Conservation (phyloP, 352 stramenopile genomes). For the Phytophthora colocasiae region DNA sequence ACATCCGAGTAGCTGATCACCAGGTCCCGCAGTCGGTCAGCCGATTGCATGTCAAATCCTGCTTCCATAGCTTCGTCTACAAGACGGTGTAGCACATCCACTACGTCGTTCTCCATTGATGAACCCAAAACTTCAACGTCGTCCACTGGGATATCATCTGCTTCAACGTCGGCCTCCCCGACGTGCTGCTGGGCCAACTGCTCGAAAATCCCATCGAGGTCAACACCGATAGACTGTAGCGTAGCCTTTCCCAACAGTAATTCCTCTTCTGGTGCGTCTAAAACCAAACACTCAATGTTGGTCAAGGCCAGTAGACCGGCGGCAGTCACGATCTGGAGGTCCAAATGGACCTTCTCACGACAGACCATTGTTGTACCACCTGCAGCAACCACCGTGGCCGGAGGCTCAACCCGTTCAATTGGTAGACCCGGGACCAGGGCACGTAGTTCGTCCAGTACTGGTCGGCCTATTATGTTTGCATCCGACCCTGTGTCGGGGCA, state of each 20-base stretch:
- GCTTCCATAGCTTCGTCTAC: conserved; percentile 11
- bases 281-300: conserved; percentile 19
- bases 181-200: conserved; percentile 16
- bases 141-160: conserved; percentile 9
- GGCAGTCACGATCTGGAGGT: conserved; percentile 15
- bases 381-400: not conserved
- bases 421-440: not conserved
- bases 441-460: not conserved
- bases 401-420: conserved; percentile 1
- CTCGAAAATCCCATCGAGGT: conserved; percentile 14
- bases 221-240: conserved; percentile 15
- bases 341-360: conserved; percentile 6
- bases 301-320: conserved; percentile 3
- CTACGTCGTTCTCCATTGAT: not conserved
- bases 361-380: conserved; percentile 11
- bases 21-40: not conserved
- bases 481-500: conserved; percentile 11
- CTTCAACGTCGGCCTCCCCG: not conserved
- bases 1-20: conserved; percentile 4
- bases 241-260: not conserved
- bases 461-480: conserved; percentile 13
- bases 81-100: not conserved
- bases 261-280: conserved; percentile 11
- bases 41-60: not conserved
- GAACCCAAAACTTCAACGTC: conserved; percentile 9